Conservation (phyloP, 1,139 yeast genomes). For the Suhomyces terraborum region DNA sequence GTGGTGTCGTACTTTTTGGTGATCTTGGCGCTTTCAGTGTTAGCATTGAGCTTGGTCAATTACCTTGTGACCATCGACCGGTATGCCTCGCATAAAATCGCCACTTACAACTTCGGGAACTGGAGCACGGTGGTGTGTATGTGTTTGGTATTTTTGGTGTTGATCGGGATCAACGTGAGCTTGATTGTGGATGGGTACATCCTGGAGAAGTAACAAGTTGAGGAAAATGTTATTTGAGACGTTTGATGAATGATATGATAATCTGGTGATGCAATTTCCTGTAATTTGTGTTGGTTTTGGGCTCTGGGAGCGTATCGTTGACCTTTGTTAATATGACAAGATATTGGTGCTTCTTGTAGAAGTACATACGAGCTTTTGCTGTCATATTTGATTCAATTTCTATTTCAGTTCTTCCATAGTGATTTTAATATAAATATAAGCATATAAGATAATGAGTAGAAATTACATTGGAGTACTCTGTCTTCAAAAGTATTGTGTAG, state of each 20-base stretch:
- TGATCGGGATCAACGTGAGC: slow-evolving; percentile 47
- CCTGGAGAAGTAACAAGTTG: slow-evolving; percentile 22
- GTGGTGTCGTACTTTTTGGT: slow-evolving; percentile 44
- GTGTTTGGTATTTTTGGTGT: slow-evolving; percentile 39
- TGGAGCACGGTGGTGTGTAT: slow-evolving; percentile 42
- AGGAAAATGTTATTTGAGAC: not conserved
- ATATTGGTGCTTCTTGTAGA: too few relatives aligned
- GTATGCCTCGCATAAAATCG: slow-evolving; percentile 46
- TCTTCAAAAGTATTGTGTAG: too few relatives aligned
- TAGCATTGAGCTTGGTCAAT: slow-evolving; percentile 44
- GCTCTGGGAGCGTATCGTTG: too few relatives aligned
- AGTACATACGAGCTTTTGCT: too few relatives aligned
- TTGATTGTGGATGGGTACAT: slow-evolving; percentile 42
- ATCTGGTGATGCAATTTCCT: too few relatives aligned
- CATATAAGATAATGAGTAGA: too few relatives aligned
- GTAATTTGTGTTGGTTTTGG: too few relatives aligned
- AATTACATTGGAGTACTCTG: too few relatives aligned
- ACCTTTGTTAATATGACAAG: too few relatives aligned
- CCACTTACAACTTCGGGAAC: slow-evolving; percentile 42
- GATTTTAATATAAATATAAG: too few relatives aligned
- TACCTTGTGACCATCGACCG: slow-evolving; percentile 50
- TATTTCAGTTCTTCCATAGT: too few relatives aligned
- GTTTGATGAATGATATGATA: not conserved
- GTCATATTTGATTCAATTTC: too few relatives aligned
- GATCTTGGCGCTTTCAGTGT: slow-evolving; percentile 40